Evolutionary conservation across 139 green algal genomes (phyloP).

Genomic region (Desmodesmus armatus): DNA sequence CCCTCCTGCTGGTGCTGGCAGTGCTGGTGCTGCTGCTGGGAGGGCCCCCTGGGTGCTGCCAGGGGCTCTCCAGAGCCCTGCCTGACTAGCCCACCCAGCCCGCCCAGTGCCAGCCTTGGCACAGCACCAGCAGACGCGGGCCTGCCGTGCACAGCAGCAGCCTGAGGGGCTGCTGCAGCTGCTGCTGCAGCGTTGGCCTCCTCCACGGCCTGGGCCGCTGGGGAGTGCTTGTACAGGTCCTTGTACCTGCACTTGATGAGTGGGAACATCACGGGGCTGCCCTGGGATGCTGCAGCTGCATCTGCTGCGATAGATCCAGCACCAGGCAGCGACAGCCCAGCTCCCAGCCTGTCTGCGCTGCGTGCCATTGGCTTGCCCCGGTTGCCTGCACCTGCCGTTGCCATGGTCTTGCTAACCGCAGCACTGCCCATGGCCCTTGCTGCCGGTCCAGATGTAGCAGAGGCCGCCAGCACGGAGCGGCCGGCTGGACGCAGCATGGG

Average conservation of each 20-base stretch:
- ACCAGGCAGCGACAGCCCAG: background rate
- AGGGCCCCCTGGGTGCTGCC: too few relatives aligned
- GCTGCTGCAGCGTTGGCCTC: conserved; percentile 21
- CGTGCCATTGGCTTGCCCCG: too few relatives aligned
- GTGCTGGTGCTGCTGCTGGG: conserved; percentile 1
- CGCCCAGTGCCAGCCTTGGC: too few relatives aligned
- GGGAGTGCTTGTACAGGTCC: conserved; percentile 7
- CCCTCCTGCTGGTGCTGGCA: conserved; percentile 12
- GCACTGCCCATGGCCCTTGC: background rate
- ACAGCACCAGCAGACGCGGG: too few relatives aligned
- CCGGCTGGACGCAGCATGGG: too few relatives aligned
- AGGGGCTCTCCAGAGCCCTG: too few relatives aligned
- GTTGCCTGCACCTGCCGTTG: background rate
- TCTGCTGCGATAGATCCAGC: background rate
- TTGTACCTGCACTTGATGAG: conserved; percentile 12
- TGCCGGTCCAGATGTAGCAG: background rate
- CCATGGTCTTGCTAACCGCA: background rate
- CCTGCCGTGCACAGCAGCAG: too few relatives aligned
- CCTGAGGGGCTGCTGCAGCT: background rate
- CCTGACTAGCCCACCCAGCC: too few relatives aligned
- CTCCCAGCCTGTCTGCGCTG: too few relatives aligned
- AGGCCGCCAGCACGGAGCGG: background rate
- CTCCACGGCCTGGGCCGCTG: conserved; percentile 4
- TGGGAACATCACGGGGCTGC: background rate
- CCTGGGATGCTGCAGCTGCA: background rate